These are phyloP conservation scores for Ustilago xerochloae DNA, from an alignment of 1,284 basidiomycete species.

Conservation along the genomic window DNA sequence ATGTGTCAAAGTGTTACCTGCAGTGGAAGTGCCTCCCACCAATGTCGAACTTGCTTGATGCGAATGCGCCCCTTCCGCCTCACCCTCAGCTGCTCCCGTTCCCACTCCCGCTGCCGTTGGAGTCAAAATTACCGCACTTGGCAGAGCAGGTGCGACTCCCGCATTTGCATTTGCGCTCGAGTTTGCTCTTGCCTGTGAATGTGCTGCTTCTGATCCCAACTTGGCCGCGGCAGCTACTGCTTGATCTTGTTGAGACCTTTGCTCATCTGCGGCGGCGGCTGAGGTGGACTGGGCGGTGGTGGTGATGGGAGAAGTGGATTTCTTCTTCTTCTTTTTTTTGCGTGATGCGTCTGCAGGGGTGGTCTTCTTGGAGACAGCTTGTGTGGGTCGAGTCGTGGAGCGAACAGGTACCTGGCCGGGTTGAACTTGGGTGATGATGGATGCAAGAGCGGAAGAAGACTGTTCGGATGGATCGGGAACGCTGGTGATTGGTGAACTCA, in stretches of 20 bases:
- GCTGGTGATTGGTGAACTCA: slow-evolving; percentile 53
- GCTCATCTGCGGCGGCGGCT: slow-evolving; percentile 19
- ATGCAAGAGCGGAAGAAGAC: slow-evolving; percentile 36
- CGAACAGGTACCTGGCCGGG: slow-evolving; percentile 34
- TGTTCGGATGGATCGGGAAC: slow-evolving; percentile 51
- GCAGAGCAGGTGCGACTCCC: slow-evolving; percentile 4
- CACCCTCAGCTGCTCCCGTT: too few species aligned
- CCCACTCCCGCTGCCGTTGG: background rate
- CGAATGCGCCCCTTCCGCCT: slow-evolving; percentile 12
- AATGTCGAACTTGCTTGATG: slow-evolving; percentile 41
- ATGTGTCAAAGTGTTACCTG: slow-evolving; percentile 23
- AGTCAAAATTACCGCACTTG: background rate
- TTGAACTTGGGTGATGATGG: slow-evolving; percentile 60
- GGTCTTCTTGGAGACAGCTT: slow-evolving; percentile 20
- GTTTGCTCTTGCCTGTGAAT: slow-evolving; percentile 26
- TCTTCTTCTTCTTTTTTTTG: slow-evolving; percentile 48
- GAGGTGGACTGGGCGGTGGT: too few species aligned
- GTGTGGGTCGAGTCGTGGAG: slow-evolving; percentile 30
- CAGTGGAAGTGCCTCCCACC: slow-evolving; percentile 27
- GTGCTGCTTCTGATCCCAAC: slow-evolving; percentile 35
- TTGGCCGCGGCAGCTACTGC: slow-evolving; percentile 35
- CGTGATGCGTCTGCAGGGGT: slow-evolving; percentile 12
- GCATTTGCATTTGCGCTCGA: background rate
- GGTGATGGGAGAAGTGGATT: slow-evolving; percentile 6
- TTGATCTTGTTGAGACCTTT: slow-evolving; percentile 23